phyloP scores from a whole-genome alignment of 495 filamentous ascomycete genomes.

The Neurospora sp. region DNA sequence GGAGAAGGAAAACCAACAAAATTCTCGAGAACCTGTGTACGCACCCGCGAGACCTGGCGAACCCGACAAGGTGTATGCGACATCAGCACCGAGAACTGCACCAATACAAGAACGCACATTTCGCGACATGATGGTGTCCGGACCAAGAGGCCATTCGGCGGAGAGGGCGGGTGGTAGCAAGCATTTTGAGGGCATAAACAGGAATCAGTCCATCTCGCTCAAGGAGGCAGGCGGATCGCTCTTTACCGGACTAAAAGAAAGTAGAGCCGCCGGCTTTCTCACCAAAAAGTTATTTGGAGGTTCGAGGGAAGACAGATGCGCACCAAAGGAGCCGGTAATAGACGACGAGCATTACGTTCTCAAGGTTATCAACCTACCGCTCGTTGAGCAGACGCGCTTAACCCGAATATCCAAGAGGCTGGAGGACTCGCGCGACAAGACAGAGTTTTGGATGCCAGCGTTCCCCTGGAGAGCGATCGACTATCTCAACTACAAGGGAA shows the following conservation, averaged over 20 bases:
- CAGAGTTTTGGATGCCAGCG: slow-evolving; percentile 94
- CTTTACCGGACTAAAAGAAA: slow-evolving; percentile 63
- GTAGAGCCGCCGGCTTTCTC: slow-evolving; percentile 65
- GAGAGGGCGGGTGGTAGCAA: slow-evolving; percentile 46
- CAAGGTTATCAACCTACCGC: slow-evolving; percentile 66
- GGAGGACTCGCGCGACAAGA: slow-evolving; percentile 79
- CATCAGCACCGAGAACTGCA: slow-evolving; percentile 35
- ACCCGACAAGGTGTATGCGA: slow-evolving; percentile 27
- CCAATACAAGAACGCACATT: slow-evolving; percentile 55
- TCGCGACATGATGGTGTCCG: slow-evolving; percentile 53
- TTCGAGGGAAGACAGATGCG: slow-evolving; percentile 58
- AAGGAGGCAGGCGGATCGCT: slow-evolving; percentile 59
- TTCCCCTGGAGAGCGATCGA: slow-evolving; percentile 88
- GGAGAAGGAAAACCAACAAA: slow-evolving; percentile 29
- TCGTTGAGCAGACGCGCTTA: slow-evolving; percentile 74
- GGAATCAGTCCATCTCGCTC: slow-evolving; percentile 37
- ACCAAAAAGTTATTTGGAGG: slow-evolving; percentile 73
- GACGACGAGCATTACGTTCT: slow-evolving; percentile 69
- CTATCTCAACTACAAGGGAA: slow-evolving; percentile 84
- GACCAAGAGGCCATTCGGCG: slow-evolving; percentile 49
- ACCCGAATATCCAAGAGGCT: slow-evolving; percentile 80
- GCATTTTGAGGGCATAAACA: slow-evolving; percentile 24
- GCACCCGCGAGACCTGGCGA: slow-evolving; percentile 26
- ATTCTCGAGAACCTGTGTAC: slow-evolving; percentile 28
- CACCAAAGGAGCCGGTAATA: slow-evolving; percentile 51